phyloP scores from a whole-genome alignment of 768 basidiomycete species.

The Boletus edulis region DNA sequence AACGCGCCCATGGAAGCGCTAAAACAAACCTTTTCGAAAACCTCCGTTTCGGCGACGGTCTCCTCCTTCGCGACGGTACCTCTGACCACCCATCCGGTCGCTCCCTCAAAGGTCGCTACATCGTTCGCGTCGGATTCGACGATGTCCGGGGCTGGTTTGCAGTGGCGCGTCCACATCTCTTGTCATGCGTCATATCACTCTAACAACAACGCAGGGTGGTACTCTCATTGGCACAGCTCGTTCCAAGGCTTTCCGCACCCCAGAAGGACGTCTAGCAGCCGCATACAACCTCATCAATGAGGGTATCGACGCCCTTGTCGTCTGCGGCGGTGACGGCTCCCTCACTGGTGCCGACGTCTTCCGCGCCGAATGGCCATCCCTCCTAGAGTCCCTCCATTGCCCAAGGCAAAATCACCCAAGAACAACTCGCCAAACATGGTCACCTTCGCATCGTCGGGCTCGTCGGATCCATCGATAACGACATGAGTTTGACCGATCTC shows the following conservation, averaged over 20 bases:
- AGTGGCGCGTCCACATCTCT: slow-evolving; percentile 49
- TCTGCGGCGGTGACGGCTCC: slow-evolving; percentile 97
- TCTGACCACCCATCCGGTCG: slow-evolving; percentile 67
- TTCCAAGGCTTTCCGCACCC: slow-evolving; percentile 78
- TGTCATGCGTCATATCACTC: neutral
- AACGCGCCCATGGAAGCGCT: too few relatives aligned
- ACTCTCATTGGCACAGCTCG: slow-evolving; percentile 94
- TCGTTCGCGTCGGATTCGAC: slow-evolving; percentile 96
- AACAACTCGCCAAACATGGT: slow-evolving; percentile 65
- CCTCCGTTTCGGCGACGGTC: slow-evolving; percentile 80
- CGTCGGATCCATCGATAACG: slow-evolving; percentile 98
- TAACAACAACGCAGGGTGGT: slow-evolving; percentile 59
- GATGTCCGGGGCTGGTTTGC: slow-evolving; percentile 96
- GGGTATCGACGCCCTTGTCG: slow-evolving; percentile 95
- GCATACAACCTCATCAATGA: slow-evolving; percentile 92
- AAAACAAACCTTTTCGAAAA: slow-evolving; percentile 52
- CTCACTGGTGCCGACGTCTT: slow-evolving; percentile 96
- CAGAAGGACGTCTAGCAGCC: slow-evolving; percentile 82
- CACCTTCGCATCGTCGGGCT: slow-evolving; percentile 97
- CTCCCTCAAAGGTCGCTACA: slow-evolving; percentile 86
- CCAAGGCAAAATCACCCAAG: slow-evolving; percentile 74
- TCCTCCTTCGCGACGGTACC: slow-evolving; percentile 76
- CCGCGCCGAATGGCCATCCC: slow-evolving; percentile 88
- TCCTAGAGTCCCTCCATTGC: slow-evolving; percentile 64
- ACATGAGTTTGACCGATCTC: slow-evolving; percentile 97